Conservation (phyloP, 345 rosid genomes). For the Eucalyptus guilfoylei region DNA sequence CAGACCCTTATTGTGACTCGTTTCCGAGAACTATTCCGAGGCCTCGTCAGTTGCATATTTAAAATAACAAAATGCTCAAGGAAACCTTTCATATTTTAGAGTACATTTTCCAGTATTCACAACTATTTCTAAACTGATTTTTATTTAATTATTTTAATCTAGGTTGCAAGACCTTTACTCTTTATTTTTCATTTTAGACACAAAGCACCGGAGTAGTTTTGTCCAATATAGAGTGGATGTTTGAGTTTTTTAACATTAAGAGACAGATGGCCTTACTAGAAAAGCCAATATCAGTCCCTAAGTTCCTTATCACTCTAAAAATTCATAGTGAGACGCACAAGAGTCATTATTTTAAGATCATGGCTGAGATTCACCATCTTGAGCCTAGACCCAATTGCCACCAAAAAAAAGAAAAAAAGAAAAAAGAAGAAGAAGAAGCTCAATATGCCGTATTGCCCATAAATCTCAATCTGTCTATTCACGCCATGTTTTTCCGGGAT, state of each 20-base stretch:
- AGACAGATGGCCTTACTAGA: neutral
- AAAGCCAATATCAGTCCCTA: neutral
- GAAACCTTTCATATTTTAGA: too few species aligned
- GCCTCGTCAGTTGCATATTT: too few species aligned
- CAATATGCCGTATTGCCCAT: neutral
- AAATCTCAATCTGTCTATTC: neutral
- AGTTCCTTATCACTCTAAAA: neutral
- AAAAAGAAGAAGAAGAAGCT: too few species aligned
- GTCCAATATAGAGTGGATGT: neutral
- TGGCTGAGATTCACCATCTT: neutral
- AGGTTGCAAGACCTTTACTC: neutral
- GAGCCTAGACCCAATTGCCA: neutral
- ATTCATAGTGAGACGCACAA: neutral
- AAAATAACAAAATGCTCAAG: too few species aligned
- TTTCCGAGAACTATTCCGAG: neutral
- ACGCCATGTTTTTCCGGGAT: neutral
- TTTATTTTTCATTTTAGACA: neutral
- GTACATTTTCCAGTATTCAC: neutral
- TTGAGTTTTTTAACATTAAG: neutral
- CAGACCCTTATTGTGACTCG: neutral
- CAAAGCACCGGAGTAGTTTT: neutral
- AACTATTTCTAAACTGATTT: neutral
- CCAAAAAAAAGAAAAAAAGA: rapidly evolving
- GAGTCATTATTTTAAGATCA: neutral
- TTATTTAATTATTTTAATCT: neutral